These are phyloP conservation scores for Jackrogersella minutella DNA, from an alignment of 495 filamentous ascomycete species.

Conservation along the genomic window DNA sequence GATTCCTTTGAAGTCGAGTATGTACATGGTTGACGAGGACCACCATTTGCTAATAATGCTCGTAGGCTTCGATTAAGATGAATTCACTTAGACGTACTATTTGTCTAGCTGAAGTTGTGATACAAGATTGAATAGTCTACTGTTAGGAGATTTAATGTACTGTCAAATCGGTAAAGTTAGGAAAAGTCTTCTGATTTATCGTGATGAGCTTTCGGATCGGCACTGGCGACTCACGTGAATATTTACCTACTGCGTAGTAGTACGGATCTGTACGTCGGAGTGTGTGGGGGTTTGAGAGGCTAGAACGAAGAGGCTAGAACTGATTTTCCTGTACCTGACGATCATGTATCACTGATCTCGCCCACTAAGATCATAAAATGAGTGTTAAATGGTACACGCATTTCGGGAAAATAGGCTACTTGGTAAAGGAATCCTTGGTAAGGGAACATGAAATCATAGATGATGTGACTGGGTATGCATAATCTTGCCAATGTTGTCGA, in stretches of 20 bases:
- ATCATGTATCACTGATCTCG: constrained; percentile 32
- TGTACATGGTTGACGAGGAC: not conserved
- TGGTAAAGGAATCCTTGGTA: not conserved
- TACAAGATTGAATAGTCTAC: not conserved
- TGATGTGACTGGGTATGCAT: not conserved
- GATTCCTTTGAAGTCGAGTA: too few relatives aligned
- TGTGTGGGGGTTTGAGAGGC: constrained; percentile 6
- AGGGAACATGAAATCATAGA: not conserved
- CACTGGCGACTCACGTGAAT: constrained; percentile 8
- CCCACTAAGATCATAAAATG: not conserved
- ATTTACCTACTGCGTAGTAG: too few relatives aligned
- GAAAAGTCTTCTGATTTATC: not conserved
- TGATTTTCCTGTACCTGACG: constrained; percentile 36
- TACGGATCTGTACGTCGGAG: too few relatives aligned
- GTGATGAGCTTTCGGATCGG: constrained; percentile 25
- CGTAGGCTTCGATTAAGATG: not conserved
- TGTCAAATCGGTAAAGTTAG: too few relatives aligned
- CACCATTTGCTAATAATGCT: not conserved
- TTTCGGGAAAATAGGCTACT: not conserved
- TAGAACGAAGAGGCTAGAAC: constrained; percentile 21
- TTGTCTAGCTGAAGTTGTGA: too few relatives aligned
- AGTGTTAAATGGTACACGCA: not conserved
- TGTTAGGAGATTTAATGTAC: not conserved
- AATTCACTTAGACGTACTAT: not conserved
- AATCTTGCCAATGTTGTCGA: too few relatives aligned